Percentiles rank a stretch among this genome's conserved stretches.
Conservation (phyloP, 371 early-diverging fungal genomes). For the Mortierella sp. region DNA sequence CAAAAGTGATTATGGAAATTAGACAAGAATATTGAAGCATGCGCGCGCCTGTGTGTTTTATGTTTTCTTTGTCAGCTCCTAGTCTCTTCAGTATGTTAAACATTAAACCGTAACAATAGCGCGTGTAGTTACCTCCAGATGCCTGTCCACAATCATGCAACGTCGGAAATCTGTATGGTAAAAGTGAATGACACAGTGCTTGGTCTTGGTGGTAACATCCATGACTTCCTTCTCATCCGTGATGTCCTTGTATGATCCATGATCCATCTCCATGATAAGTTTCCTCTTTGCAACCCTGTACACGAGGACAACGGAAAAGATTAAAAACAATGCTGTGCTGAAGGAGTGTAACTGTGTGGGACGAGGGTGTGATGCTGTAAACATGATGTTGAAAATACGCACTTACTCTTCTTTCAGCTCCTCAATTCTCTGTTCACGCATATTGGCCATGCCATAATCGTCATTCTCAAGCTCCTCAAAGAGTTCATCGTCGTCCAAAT, state of each 20-base stretch:
- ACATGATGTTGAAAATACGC: no score
- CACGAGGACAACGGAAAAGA: no score
- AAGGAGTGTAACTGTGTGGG: no score
- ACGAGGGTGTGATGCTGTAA: no score
- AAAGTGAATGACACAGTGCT: constrained; percentile 88
- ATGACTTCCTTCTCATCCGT: constrained; percentile 89
- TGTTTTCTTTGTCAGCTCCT: no score
- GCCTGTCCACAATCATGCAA: constrained; percentile 94
- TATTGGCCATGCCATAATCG: constrained; percentile 59
- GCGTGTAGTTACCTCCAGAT: constrained; percentile 78
- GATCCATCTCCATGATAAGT: constrained; percentile 71
- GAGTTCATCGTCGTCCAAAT: constrained; percentile 65
- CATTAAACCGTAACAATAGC: no score
- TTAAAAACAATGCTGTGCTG: no score
- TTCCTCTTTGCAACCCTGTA: constrained; percentile 68
- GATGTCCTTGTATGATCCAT: constrained; percentile 88
- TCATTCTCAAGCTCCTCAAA: constrained; percentile 73
- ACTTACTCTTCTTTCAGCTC: constrained; percentile 67
- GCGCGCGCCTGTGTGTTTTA: no score
- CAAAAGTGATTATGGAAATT: no score
- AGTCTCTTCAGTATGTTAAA: no score
- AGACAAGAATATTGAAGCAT: no score
- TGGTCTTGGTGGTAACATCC: constrained; percentile 81
- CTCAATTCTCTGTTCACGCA: constrained; percentile 69
- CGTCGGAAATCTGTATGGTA: constrained; percentile 92